A percentile compares a stretch with the other conserved stretches of the same genome.
These are phyloP conservation scores for Bjerkandera adusta DNA, from an alignment of 1,284 basidiomycete species.

Conservation along the genomic window DNA sequence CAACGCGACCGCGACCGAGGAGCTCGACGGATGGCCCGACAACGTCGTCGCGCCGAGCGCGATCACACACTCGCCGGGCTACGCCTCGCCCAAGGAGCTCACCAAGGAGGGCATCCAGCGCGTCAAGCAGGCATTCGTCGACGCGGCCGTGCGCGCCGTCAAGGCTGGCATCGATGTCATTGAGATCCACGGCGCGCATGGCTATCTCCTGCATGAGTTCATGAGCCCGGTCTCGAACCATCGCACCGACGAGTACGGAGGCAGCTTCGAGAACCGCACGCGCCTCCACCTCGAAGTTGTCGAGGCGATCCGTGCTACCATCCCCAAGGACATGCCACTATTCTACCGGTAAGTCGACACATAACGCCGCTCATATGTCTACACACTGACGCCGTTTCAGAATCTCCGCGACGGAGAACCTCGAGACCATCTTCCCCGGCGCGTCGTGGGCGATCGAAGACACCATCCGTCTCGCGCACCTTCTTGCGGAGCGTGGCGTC, in stretches of 20 bases:
- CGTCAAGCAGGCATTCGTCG: constrained; percentile 57
- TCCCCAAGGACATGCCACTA: constrained; percentile 57
- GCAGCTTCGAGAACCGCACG: constrained; percentile 64
- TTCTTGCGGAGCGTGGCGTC: constrained; percentile 52
- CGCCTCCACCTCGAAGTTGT: constrained; percentile 60
- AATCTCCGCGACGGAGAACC: constrained; percentile 56
- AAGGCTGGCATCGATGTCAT: constrained; percentile 48
- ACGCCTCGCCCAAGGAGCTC: constrained; percentile 54
- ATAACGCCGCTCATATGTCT: constrained; percentile 15
- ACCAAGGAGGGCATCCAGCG: constrained; percentile 49
- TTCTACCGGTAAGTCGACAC: constrained; percentile 48
- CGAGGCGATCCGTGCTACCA: constrained; percentile 47
- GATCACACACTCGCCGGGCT: constrained; percentile 47
- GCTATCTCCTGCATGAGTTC: constrained; percentile 60
- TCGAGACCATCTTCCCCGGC: constrained; percentile 43
- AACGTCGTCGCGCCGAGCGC: constrained; percentile 45
- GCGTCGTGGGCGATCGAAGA: constrained; percentile 55
- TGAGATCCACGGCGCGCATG: constrained; percentile 70
- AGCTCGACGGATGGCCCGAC: constrained; percentile 63
- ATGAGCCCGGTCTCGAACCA: constrained; percentile 65
- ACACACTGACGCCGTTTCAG: constrained; percentile 33
- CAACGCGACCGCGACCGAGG: constrained; percentile 31
- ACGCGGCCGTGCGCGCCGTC: constrained; percentile 50
- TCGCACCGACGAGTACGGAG: constrained; percentile 67
- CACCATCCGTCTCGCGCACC: constrained; percentile 44